Conservation (phyloP, 2,329 filamentous ascomycete genomes). For the Cylindrodendrum hubeiense region DNA sequence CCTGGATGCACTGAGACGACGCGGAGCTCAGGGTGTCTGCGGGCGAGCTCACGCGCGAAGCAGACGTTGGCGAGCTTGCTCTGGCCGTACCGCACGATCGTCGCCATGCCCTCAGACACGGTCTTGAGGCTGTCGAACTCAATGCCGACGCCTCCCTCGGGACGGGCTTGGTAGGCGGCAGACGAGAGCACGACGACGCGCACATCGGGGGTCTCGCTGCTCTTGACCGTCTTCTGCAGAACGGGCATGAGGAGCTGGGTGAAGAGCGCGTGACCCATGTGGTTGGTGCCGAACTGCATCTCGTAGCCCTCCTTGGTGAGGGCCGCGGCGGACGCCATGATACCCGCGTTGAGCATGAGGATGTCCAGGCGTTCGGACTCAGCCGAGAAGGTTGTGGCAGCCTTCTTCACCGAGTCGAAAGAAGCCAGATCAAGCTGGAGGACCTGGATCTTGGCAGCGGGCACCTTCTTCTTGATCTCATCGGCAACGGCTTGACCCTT, state of each 20-base stretch:
- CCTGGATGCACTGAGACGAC: not conserved
- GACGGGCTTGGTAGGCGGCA: not conserved
- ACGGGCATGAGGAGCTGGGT: conserved; percentile 52
- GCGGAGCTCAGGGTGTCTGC: not conserved
- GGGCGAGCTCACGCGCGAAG: conserved; percentile 1
- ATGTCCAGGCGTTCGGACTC: conserved; percentile 53
- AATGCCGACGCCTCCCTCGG: not conserved
- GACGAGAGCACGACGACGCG: conserved; percentile 40
- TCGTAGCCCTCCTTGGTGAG: conserved; percentile 57
- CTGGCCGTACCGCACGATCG: conserved; percentile 1
- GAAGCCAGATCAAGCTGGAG: conserved; percentile 60
- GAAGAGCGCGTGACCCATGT: conserved; percentile 62
- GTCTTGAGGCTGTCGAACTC: conserved; percentile 1
- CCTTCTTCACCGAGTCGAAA: conserved; percentile 55
- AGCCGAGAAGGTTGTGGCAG: conserved; percentile 51
- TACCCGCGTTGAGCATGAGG: conserved; percentile 53
- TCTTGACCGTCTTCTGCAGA: conserved; percentile 43
- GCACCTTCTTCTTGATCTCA: conserved; percentile 48
- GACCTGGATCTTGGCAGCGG: conserved; percentile 41
- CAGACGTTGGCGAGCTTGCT: conserved; percentile 8
- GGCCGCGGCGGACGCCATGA: conserved; percentile 14
- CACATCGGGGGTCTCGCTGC: conserved; percentile 37
- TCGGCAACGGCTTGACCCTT: conserved; percentile 50
- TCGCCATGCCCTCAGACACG: not conserved
- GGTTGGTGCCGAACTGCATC: conserved; percentile 62